These are phyloP conservation scores for Earliella scabrosa DNA, from an alignment of 1,284 basidiomycete species.

Conservation along the genomic window DNA sequence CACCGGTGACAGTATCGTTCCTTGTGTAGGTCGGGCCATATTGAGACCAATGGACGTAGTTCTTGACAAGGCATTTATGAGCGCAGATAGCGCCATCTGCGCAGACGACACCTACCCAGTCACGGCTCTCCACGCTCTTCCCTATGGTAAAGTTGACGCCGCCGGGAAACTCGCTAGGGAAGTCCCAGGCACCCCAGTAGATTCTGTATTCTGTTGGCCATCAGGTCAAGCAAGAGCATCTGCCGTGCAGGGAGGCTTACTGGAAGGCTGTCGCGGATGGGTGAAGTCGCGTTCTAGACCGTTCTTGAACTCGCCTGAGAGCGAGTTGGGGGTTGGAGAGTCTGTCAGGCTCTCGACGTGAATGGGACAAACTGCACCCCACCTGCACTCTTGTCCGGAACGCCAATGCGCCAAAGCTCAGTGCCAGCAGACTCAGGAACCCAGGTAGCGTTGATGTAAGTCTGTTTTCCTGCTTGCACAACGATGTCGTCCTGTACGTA, in stretches of 20 bases:
- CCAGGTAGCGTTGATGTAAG: constrained; percentile 24
- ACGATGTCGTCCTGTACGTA: constrained; percentile 31
- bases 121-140: constrained; percentile 25
- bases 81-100: not conserved
- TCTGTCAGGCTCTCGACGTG: not conserved
- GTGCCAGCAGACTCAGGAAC: constrained; percentile 29
- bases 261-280: constrained; percentile 29
- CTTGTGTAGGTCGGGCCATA: constrained; percentile 23
- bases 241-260: constrained; percentile 2
- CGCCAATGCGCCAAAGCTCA: constrained; percentile 35
- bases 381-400: constrained; percentile 29
- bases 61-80: constrained; percentile 12
- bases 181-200: constrained; percentile 37
- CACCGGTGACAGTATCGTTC: constrained; percentile 25
- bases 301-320: constrained; percentile 25
- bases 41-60: constrained; percentile 35
- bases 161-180: constrained; percentile 33
- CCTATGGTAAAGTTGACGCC: constrained; percentile 37
- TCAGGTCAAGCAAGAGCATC: not conserved
- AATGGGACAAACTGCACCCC: not conserved
- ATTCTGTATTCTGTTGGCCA: constrained; percentile 30
- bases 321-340: no score
- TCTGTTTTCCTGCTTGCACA: constrained; percentile 23
- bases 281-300: constrained; percentile 26
- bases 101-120: constrained; percentile 18